Base-by-base conservation (phyloP, 768 basidiomycete genomes). In the Lactarius sanguifluus region DNA sequence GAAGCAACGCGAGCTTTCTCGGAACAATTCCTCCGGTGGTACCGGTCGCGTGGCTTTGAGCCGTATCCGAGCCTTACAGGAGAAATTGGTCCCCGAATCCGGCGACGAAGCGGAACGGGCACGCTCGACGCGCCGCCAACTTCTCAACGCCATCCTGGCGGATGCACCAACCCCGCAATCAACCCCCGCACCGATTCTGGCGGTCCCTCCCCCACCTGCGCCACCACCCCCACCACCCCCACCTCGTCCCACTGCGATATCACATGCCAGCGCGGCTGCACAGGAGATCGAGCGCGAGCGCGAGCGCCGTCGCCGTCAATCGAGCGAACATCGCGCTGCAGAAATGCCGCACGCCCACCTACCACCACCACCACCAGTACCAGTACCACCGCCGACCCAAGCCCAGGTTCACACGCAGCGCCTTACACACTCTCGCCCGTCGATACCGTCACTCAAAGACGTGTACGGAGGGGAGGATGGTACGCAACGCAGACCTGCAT, bases 41-140 rank as follows among this genome's bases (percentile, higher is more conserved):
- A 67, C 66, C 54, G 66, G 66, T 8, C 62, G 66, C 38, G 66
- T 67, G 16, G 32, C 66, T 20, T 15, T 67, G 20, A 64, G 68
- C 55, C 69, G 62, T 36, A 67, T 58, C 65, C 65, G 59, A 0
- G 64, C 59, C 20, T 45, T 69, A 10, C 62, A 68, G 13, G 66
- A 65, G 57, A 59, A 60, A 40, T 57, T 65, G 32, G 60, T 66
- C n/a, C 68, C 68, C 13, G 70, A 71, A 36, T 66, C 69, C 4
- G 65, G 68, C 34, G 70, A 71, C 62, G 70, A 71, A 61, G 70
- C 66, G n/a, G 66, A 67, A 59, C 66, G 62, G 61, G 43, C 50
- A 30, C 68, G 70, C 15, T 68, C 58, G 10, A 45, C 20, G 3
- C 63, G 61, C 3, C 65, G 70, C 30, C 62, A 36, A 9, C 38